A percentile compares a stretch with the other conserved stretches of the same genome.
Evolutionary conservation across 768 basidiomycete genomes (phyloP).

Genomic region (Boletus reticulatus): DNA sequence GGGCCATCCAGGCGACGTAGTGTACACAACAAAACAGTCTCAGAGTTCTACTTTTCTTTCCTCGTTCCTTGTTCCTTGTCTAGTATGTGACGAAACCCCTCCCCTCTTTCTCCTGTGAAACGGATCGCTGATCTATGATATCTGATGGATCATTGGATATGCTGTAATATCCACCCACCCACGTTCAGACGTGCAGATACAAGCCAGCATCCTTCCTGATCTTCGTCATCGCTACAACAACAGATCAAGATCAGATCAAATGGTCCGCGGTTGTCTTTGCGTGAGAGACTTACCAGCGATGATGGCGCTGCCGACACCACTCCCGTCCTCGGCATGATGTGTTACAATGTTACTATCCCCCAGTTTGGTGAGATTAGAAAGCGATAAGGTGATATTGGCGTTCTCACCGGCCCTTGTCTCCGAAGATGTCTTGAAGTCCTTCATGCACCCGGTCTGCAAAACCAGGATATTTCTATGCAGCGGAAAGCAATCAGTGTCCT

Average conservation of each 20-base stretch:
- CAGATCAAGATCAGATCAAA: background rate
- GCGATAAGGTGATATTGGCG: background rate
- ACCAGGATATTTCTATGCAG: conserved; percentile 89
- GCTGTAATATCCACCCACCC: background rate
- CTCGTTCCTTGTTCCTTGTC: background rate
- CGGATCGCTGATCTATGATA: background rate
- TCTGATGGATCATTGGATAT: background rate
- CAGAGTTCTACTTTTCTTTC: background rate
- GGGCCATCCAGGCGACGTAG: background rate
- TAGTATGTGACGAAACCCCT: conserved; percentile 1
- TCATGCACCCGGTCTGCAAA: conserved; percentile 93
- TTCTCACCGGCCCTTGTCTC: conserved; percentile 87
- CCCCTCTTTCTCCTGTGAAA: background rate
- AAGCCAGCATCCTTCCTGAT: conserved; percentile 66
- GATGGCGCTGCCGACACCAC: conserved; percentile 94
- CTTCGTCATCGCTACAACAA: conserved; percentile 80
- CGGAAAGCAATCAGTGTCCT: background rate
- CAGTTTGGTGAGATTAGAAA: conserved; percentile 57
- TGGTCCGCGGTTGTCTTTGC: background rate
- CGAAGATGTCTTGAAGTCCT: conserved; percentile 92
- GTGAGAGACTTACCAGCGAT: conserved; percentile 65
- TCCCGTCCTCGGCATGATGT: conserved; percentile 49
- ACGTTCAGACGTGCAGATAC: conserved; percentile 46
- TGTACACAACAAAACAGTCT: conserved; percentile 14
- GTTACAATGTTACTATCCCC: conserved; percentile 28